Percentiles rank a stretch among this genome's conserved stretches.
phyloP scores from a whole-genome alignment of 192 early-diverging fungal species.

The Lunasporangiospora selenospora region DNA sequence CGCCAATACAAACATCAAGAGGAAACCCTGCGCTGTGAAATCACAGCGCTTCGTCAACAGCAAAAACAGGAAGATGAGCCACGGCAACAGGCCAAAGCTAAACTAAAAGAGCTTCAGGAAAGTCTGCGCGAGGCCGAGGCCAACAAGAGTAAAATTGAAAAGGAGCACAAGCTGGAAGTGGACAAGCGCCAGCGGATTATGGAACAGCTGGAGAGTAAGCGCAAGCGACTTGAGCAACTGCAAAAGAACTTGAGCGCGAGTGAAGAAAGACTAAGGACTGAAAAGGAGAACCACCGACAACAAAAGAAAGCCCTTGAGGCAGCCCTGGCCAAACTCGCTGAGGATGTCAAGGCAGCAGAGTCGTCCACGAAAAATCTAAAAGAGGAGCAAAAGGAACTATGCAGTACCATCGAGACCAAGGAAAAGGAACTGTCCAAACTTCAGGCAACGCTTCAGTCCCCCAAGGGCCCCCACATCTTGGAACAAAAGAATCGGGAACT shows the following conservation, averaged over 20 bases:
- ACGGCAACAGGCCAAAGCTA: slow-evolving; percentile 38
- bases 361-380: slow-evolving; percentile 16
- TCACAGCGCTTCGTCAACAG: slow-evolving; percentile 22
- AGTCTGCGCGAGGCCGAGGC: slow-evolving; percentile 30
- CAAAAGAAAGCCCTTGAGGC: slow-evolving; percentile 23
- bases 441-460: slow-evolving; percentile 28
- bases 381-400: slow-evolving; percentile 14
- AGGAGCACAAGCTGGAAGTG: slow-evolving; percentile 37
- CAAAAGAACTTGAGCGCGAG: slow-evolving; percentile 18
- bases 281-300: slow-evolving; percentile 19
- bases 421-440: slow-evolving; percentile 28
- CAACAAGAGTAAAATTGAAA: slow-evolving; percentile 37
- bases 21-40: slow-evolving; percentile 24
- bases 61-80: slow-evolving; percentile 45
- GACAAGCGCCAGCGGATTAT: slow-evolving; percentile 30
- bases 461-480: slow-evolving; percentile 20
- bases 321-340: slow-evolving; percentile 12
- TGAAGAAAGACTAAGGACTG: slow-evolving; percentile 9
- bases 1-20: slow-evolving; percentile 30
- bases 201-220: slow-evolving; percentile 21
- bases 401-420: slow-evolving; percentile 29
- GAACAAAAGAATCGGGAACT: slow-evolving; percentile 40
- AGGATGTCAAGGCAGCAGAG: slow-evolving; percentile 31
- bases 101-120: slow-evolving; percentile 36
- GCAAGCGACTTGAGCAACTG: slow-evolving; percentile 13